phyloP scores from a whole-genome alignment of 257 asterid species.

The Hygrophila difformis region DNA sequence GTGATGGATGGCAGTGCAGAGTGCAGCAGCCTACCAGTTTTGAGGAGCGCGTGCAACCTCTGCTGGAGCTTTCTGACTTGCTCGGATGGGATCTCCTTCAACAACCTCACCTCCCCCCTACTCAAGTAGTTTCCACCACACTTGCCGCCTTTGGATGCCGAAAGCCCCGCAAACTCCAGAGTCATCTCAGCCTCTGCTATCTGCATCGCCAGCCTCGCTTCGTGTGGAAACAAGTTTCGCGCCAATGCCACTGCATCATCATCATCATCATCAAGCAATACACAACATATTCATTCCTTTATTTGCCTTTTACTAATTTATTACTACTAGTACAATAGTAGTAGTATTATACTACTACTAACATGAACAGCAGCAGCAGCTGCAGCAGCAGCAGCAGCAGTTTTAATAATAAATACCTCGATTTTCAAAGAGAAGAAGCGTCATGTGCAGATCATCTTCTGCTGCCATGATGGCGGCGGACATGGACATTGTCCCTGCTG shows the following conservation, averaged over 20 bases:
- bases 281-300: too few species aligned
- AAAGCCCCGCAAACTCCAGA: conserved; percentile 54
- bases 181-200: conserved; percentile 69
- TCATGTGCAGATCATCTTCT: conserved; percentile 78
- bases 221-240: conserved; percentile 58
- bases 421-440: conserved; percentile 70
- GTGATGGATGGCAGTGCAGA: too few species aligned
- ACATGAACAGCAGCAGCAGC: not conserved
- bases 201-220: conserved; percentile 85
- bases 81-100: conserved; percentile 68
- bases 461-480: conserved; percentile 48
- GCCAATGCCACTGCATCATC: conserved; percentile 80
- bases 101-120: too few species aligned
- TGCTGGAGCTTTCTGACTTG: conserved; percentile 61
- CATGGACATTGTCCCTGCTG: conserved; percentile 36
- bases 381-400: not conserved
- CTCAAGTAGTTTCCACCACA: conserved; percentile 26
- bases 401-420: too few species aligned
- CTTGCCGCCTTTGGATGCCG: conserved; percentile 43
- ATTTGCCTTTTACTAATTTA: too few species aligned
- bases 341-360: too few species aligned
- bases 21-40: conserved; percentile 82
- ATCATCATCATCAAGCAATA: too few species aligned
- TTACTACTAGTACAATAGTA: too few species aligned
- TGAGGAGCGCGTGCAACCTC: conserved; percentile 63